phyloP scores from a whole-genome alignment of 139 green algal species.

The Spirogloea muscicola region DNA sequence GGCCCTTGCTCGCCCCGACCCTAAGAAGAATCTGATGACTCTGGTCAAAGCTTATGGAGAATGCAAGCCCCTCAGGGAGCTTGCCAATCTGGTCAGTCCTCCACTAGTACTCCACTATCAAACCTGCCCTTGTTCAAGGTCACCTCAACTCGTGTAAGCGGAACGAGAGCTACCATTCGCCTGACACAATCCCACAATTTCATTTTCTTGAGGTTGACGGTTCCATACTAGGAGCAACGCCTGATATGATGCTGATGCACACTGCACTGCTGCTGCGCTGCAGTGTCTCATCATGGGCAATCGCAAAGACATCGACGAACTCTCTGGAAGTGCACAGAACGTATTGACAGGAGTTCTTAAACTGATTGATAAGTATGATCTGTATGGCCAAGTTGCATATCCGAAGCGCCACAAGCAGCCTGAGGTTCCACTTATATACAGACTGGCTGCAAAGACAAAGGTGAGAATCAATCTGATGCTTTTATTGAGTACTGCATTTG shows the following conservation, averaged over 20 bases:
- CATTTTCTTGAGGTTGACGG: background rate
- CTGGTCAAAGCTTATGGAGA: conserved; percentile 76
- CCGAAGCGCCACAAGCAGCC: conserved; percentile 83
- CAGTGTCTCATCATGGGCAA: conserved; percentile 85
- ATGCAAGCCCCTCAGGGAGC: conserved; percentile 68
- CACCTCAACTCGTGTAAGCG: background rate
- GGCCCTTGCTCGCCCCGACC: conserved; percentile 84
- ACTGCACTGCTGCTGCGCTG: conserved; percentile 1
- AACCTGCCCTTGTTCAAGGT: background rate
- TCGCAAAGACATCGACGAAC: conserved; percentile 76
- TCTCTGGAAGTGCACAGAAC: conserved; percentile 68
- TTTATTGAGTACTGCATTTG: too few species aligned
- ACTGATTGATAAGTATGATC: conserved; percentile 87
- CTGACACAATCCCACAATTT: background rate
- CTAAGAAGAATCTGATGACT: conserved; percentile 97
- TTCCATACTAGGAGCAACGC: background rate
- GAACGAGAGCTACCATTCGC: background rate
- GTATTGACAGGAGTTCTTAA: conserved; percentile 82
- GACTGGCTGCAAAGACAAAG: conserved; percentile 60
- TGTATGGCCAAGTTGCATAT: conserved; percentile 85
- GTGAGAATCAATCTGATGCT: too few species aligned
- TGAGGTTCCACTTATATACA: conserved; percentile 94
- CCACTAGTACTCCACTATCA: background rate
- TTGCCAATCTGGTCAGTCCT: conserved; percentile 78
- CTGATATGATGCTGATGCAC: background rate